A percentile compares a stretch with the other conserved stretches of the same genome.
These are phyloP conservation scores for Dryas drummondii DNA, from an alignment of 306 rosid genomes.

Conservation along the genomic window DNA sequence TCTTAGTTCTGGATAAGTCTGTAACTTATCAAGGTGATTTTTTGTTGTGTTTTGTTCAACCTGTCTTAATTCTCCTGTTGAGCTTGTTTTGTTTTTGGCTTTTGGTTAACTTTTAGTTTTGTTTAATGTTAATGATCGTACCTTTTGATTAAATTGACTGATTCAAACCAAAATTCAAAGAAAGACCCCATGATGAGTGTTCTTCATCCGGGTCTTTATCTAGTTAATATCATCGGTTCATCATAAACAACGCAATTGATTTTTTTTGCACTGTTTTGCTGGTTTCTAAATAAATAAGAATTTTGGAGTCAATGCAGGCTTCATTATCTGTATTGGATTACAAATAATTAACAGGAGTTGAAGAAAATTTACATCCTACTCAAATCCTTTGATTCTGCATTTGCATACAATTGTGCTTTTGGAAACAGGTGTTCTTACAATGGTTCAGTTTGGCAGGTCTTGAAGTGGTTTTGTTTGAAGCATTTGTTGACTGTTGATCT, in stretches of 20 bases:
- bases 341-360: background rate
- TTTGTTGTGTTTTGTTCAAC: background rate
- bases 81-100: background rate
- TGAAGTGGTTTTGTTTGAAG: conserved; percentile 37
- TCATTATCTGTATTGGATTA: background rate
- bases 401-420: conserved; percentile 14
- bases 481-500: conserved; percentile 26
- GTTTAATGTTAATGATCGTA: background rate
- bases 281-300: background rate
- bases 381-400: conserved; percentile 12
- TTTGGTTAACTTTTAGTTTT: background rate
- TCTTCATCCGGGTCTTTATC: background rate
- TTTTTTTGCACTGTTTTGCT: background rate
- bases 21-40: background rate
- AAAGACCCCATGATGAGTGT: background rate
- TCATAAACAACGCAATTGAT: background rate
- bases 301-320: background rate
- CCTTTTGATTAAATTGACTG: background rate
- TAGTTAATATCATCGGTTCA: background rate
- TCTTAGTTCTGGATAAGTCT: background rate
- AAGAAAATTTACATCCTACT: conserved; percentile 13
- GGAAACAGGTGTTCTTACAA: conserved; percentile 24
- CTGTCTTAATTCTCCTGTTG: background rate
- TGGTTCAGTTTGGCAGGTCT: conserved; percentile 48
- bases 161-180: background rate